A percentile compares a stretch with the other conserved stretches of the same genome.
Evolutionary conservation across 179 eudicot genomes (phyloP).

Genomic region (Sideroxylon spinosum): DNA sequence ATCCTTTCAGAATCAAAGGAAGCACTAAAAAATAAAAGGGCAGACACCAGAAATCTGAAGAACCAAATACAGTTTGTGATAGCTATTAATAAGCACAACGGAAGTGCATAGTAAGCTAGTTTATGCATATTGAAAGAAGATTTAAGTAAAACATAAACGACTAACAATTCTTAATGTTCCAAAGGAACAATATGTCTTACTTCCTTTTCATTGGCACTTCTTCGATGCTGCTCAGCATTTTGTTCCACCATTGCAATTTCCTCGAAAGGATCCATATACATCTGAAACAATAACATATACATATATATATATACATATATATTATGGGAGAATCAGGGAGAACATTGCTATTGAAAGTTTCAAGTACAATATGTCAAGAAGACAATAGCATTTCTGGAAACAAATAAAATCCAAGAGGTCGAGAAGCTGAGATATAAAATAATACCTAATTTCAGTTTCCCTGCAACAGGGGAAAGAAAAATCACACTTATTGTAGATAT

Average conservation of each 20-base stretch:
- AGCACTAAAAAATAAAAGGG: background rate
- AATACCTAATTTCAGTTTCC: background rate
- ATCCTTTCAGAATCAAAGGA: background rate
- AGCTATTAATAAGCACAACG: slow-evolving; percentile 6
- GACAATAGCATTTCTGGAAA: background rate
- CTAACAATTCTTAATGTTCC: background rate
- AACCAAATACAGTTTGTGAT: background rate
- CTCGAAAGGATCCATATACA: slow-evolving; percentile 87
- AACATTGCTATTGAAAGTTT: slow-evolving; percentile 3
- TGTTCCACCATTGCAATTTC: slow-evolving; percentile 60
- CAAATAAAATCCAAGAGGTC: background rate
- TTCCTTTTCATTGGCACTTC: slow-evolving; percentile 92
- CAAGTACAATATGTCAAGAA: background rate
- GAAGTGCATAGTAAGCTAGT: slow-evolving; percentile 2
- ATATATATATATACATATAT: background rate
- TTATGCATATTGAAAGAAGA: background rate
- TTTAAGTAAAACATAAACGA: background rate
- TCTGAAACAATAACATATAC: slow-evolving; percentile 37
- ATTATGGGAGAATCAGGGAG: slow-evolving; percentile 2
- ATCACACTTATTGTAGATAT: background rate
- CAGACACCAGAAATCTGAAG: background rate
- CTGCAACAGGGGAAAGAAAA: background rate
- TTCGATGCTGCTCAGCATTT: slow-evolving; percentile 81
- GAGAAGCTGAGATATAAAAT: no score
- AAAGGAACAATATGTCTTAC: slow-evolving; percentile 32